These are phyloP conservation scores for Syzygium jambos DNA, from an alignment of 345 rosid species.

Conservation along the genomic window DNA sequence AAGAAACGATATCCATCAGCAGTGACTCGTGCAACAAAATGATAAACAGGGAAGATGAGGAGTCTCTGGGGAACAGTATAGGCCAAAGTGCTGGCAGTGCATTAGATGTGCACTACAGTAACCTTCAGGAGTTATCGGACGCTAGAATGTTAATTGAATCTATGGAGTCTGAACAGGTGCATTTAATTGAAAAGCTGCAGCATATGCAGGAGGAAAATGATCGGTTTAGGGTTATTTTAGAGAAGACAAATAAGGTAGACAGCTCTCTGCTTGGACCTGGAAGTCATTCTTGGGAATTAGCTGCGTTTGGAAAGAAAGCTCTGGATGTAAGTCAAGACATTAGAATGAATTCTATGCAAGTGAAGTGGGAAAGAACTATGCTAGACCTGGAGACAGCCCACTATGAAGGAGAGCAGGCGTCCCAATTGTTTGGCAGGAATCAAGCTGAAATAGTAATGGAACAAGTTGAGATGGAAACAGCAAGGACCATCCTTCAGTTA, in stretches of 20 bases:
- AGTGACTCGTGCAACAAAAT: slow-evolving; percentile 35
- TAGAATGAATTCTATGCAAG: slow-evolving; percentile 27
- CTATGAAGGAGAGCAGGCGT: slow-evolving; percentile 47
- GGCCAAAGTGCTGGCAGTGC: slow-evolving; percentile 13
- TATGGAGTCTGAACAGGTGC: slow-evolving; percentile 28
- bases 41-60: slow-evolving; percentile 21
- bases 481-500: slow-evolving; percentile 67
- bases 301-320: slow-evolving; percentile 10
- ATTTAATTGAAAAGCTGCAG: slow-evolving; percentile 31
- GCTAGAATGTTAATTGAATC: slow-evolving; percentile 25
- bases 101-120: slow-evolving; percentile 13
- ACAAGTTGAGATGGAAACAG: slow-evolving; percentile 78
- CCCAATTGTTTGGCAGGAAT: slow-evolving; percentile 46
- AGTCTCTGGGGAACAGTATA: slow-evolving; percentile 14
- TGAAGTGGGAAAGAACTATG: slow-evolving; percentile 38
- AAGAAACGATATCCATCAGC: slow-evolving; percentile 29
- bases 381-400: slow-evolving; percentile 46
- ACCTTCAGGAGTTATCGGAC: slow-evolving; percentile 25
- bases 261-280: slow-evolving; percentile 12
- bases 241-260: slow-evolving; percentile 24
- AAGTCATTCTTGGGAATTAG: slow-evolving; percentile 12
- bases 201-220: slow-evolving; percentile 37
- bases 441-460: slow-evolving; percentile 61
- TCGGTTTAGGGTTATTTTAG: slow-evolving; percentile 23
- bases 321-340: slow-evolving; percentile 13